phyloP scores from a whole-genome alignment of 129 eudicot genomes.

The Tagetes patula region DNA sequence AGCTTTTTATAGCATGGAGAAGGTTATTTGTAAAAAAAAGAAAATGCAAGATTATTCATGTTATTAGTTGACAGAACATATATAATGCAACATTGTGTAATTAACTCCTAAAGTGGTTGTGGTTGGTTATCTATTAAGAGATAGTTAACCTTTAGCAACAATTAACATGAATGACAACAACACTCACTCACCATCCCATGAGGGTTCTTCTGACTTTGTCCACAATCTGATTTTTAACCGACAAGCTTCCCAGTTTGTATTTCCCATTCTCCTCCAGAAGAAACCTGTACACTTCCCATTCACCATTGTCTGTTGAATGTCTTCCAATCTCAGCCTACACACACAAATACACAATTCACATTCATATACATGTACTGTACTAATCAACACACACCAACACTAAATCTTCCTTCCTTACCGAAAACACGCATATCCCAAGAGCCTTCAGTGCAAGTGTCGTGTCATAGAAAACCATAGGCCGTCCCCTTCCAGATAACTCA shows the following conservation, averaged over 20 bases:
- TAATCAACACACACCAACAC: background rate
- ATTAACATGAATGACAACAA: background rate
- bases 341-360: background rate
- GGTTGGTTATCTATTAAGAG: too few species aligned
- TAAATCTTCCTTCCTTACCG: slow-evolving; percentile 39
- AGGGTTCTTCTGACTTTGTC: slow-evolving; percentile 62
- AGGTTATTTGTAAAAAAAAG: too few species aligned
- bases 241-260: slow-evolving; percentile 39
- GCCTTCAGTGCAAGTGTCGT: slow-evolving; percentile 60
- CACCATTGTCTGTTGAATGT: slow-evolving; percentile 54
- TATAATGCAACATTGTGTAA: background rate
- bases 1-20: too few species aligned
- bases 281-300: slow-evolving; percentile 75
- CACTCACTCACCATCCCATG: slow-evolving; percentile 62
- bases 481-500: slow-evolving; percentile 65
- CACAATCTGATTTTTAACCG: slow-evolving; percentile 56
- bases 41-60: too few species aligned
- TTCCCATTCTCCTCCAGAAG: slow-evolving; percentile 57
- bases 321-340: slow-evolving; percentile 73
- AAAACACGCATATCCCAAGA: slow-evolving; percentile 63
- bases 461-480: slow-evolving; percentile 71
- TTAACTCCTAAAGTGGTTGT: background rate
- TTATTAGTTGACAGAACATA: background rate
- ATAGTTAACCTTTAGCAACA: background rate
- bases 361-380: background rate